Evolutionary conservation across 352 stramenopile species (phyloP), one percentile per base, ranked within the genome.

Genomic region (Ochromonadaceae sp.): DNA sequence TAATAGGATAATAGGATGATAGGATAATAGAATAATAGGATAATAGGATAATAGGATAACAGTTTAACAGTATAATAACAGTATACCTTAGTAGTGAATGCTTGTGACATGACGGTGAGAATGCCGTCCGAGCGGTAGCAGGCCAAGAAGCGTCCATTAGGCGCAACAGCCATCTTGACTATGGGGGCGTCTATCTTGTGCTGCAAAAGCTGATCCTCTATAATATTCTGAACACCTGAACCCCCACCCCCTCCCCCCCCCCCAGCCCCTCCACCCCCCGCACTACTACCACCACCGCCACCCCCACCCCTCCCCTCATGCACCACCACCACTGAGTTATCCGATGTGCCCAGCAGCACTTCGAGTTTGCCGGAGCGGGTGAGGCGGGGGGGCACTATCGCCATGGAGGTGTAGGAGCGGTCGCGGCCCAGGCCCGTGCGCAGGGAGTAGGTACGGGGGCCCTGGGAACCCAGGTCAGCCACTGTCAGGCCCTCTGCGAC

Each of bases 141-240:
- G 17, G 82, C 82, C 74, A 90, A 82, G 66, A 88, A 87, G 57
- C 82, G 74, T 40, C 81, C 81, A 56, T 89, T 87, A 1, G 81
- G 81, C 5, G 80, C 81, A 43, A 90, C 77, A 0, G 82, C 72
- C n/a, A 89, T 81, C 12, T 74, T 74, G 14, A 75, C 86, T 56
- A 89, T 84, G n/a, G 79, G 80, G 41, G 82, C 80, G 10, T 76
- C 74, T 50, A 90, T 78, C 9, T 76, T 81, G 1, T 83, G 77
- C 41, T 83, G 77, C 39, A 90, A 70, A 72, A 87, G 72, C 80
- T 65, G 62, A 65, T 68, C 62, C 31, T 52, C 39, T 17, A 28
- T n/a, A 9, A 44, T 26, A 28, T 17, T 12, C 30, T 41, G 28
- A 41, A 55, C 36, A 20, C 22, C 38, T 60, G 52, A 46, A 60